phyloP scores from a whole-genome alignment of 805 yeast genomes.

The Kregervanrija fluxuum region DNA sequence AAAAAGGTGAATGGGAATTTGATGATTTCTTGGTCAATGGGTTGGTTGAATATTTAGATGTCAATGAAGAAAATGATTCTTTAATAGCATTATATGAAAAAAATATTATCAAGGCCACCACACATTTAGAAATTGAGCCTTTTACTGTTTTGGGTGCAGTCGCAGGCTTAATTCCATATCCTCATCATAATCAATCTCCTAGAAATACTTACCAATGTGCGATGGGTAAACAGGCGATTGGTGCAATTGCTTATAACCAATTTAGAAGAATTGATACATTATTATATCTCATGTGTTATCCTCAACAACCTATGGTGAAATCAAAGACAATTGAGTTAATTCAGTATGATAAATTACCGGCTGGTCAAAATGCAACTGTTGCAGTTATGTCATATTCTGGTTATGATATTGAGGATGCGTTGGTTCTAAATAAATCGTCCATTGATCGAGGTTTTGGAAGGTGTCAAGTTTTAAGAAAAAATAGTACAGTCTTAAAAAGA shows the following conservation, averaged over 20 bases:
- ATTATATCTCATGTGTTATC: slow-evolving; percentile 93
- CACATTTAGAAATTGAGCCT: slow-evolving; percentile 94
- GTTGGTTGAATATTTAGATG: slow-evolving; percentile 90
- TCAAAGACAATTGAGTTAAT: slow-evolving; percentile 94
- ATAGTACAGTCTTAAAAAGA: slow-evolving; percentile 81
- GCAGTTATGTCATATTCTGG: slow-evolving; percentile 99
- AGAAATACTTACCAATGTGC: slow-evolving; percentile 92
- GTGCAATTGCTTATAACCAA: slow-evolving; percentile 97
- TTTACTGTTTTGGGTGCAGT: slow-evolving; percentile 90
- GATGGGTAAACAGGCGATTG: slow-evolving; percentile 99
- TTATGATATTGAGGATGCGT: slow-evolving; percentile 98
- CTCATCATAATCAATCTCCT: slow-evolving; percentile 89
- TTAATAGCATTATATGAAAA: slow-evolving; percentile 83
- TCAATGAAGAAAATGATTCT: slow-evolving; percentile 94
- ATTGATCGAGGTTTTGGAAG: slow-evolving; percentile 96
- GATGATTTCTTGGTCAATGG: slow-evolving; percentile 87
- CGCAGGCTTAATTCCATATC: slow-evolving; percentile 87
- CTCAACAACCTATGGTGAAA: slow-evolving; percentile 99
- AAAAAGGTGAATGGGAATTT: slow-evolving; percentile 70
- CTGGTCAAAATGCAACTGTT: slow-evolving; percentile 97
- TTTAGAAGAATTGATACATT: slow-evolving; percentile 92
- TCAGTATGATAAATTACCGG: slow-evolving; percentile 93
- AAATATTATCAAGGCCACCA: slow-evolving; percentile 49
- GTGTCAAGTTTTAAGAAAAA: slow-evolving; percentile 91
- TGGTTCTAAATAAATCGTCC: slow-evolving; percentile 88